Evolutionary conservation across 306 rosid genomes (phyloP).

Genomic region (Rosa persica): DNA sequence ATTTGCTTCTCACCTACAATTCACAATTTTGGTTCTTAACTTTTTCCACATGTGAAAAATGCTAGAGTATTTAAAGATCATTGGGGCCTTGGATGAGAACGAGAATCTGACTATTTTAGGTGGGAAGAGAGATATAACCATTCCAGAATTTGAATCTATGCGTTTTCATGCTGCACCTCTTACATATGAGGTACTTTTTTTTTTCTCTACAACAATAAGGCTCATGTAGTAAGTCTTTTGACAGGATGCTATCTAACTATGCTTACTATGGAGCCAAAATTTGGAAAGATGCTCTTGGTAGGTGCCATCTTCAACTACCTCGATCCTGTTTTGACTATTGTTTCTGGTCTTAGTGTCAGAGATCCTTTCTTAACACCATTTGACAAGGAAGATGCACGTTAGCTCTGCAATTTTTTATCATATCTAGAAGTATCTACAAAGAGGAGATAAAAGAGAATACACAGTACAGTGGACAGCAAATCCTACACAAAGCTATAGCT

Average conservation of each 20-base stretch:
- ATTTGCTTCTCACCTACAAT: constrained; percentile 25
- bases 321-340: constrained; percentile 89
- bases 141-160: not conserved
- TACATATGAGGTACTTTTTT: not conserved
- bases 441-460: not conserved
- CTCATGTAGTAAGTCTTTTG: constrained; percentile 33
- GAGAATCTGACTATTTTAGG: constrained; percentile 87
- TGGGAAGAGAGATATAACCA: constrained; percentile 26
- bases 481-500: not conserved
- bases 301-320: constrained; percentile 86
- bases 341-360: constrained; percentile 91
- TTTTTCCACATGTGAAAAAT: constrained; percentile 73
- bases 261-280: constrained; percentile 99
- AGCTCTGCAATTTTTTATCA: too few species aligned
- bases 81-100: constrained; percentile 84
- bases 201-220: not conserved
- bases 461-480: not conserved
- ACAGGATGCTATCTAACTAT: constrained; percentile 73
- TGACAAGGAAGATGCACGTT: too few species aligned
- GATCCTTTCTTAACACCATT: constrained; percentile 88
- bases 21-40: constrained; percentile 21
- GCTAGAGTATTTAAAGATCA: constrained; percentile 82
- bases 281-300: constrained; percentile 89
- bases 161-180: constrained; percentile 18
- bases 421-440: not conserved